Evolutionary conservation across 1,284 basidiomycete genomes (phyloP).

Genomic region (Afroboletus lepidellus): DNA sequence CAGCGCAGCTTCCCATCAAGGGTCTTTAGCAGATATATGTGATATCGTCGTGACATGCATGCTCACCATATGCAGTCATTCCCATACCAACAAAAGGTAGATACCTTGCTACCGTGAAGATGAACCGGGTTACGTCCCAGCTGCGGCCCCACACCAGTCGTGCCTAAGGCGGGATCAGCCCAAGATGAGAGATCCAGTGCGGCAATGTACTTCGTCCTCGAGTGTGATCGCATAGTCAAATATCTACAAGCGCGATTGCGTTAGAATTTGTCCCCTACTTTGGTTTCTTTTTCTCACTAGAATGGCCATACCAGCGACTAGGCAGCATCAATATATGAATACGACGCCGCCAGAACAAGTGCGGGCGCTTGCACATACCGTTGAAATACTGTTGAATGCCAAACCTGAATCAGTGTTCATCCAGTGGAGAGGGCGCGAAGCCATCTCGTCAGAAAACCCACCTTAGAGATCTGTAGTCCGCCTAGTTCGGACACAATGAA

Average conservation of each 20-base stretch:
- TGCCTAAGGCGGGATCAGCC: conserved; percentile 1
- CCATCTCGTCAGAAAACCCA: not conserved
- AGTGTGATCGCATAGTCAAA: conserved; percentile 20
- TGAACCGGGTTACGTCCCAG: conserved; percentile 16
- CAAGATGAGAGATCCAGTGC: not conserved
- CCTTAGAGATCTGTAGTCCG: conserved; percentile 19
- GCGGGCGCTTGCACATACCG: conserved; percentile 1
- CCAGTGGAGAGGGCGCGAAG: no score
- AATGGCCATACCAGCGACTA: conserved; percentile 16
- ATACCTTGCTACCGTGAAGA: conserved; percentile 22
- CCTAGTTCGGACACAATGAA: not conserved
- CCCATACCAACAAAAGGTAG: conserved; percentile 19
- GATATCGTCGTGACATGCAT: not conserved
- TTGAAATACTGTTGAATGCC: conserved; percentile 14
- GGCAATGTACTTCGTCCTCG: conserved; percentile 18
- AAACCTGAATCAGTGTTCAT: not conserved
- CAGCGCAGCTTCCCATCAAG: conserved; percentile 8
- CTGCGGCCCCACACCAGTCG: conserved; percentile 19
- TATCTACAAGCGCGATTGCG: not conserved
- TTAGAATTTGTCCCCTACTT: not conserved
- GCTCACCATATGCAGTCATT: conserved; percentile 16
- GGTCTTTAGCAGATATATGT: not conserved
- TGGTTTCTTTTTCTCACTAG: conserved; percentile 2
- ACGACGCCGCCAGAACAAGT: not conserved
- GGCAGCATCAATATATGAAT: not conserved